Percentiles rank a stretch among this genome's conserved stretches.
These are phyloP conservation scores for Podospora didyma DNA, from an alignment of 495 filamentous ascomycete species.

Conservation along the genomic window DNA sequence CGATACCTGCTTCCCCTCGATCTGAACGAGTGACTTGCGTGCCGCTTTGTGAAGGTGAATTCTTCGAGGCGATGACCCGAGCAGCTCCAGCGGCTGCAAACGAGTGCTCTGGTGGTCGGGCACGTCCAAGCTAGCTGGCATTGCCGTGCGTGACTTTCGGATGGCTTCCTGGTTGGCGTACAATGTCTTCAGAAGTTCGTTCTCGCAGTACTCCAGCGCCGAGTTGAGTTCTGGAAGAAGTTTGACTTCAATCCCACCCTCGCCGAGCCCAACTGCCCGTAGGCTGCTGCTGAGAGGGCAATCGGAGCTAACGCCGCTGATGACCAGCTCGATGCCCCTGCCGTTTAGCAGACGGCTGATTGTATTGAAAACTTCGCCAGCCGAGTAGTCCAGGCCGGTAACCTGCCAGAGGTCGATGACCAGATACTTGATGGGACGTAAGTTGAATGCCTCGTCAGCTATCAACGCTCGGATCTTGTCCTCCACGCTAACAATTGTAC, in stretches of 20 bases:
- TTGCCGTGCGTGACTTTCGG: constrained; percentile 31
- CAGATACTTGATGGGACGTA: constrained; percentile 78
- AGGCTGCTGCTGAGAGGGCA: constrained; percentile 73
- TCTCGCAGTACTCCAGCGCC: constrained; percentile 90
- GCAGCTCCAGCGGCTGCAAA: constrained; percentile 31
- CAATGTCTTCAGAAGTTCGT: constrained; percentile 84
- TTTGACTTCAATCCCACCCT: constrained; percentile 60
- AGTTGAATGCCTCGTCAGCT: constrained; percentile 70
- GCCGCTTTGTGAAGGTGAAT: constrained; percentile 75
- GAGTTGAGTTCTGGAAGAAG: constrained; percentile 89
- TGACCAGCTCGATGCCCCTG: constrained; percentile 69
- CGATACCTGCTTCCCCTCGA: constrained; percentile 42
- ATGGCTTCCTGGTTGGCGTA: constrained; percentile 55
- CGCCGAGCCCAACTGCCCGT: constrained; percentile 72
- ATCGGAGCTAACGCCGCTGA: constrained; percentile 73
- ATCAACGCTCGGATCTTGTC: constrained; percentile 77
- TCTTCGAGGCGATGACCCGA: constrained; percentile 74
- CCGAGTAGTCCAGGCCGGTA: constrained; percentile 91
- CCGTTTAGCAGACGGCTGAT: constrained; percentile 76
- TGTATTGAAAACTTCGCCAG: constrained; percentile 88
- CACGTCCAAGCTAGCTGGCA: constrained; percentile 48
- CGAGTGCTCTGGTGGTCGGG: constrained; percentile 27
- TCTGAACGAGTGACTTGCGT: constrained; percentile 58
- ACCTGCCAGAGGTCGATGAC: constrained; percentile 88
- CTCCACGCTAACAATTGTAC: constrained; percentile 92